Base-by-base conservation (phyloP, 352 stramenopile species). In the Phytophthora palmivora region DNA sequence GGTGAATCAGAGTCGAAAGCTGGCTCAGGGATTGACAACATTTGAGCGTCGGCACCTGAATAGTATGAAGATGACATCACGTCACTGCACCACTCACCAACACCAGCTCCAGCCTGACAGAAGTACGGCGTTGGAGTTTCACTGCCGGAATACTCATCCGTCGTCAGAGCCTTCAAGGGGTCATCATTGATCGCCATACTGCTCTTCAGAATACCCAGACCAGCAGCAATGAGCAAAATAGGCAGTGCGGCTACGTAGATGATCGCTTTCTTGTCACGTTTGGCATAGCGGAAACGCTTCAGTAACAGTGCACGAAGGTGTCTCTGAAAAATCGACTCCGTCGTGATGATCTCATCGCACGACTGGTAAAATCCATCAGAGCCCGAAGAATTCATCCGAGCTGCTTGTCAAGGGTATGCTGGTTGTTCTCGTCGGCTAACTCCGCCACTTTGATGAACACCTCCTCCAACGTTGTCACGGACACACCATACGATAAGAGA, bases 401-500 rank as follows among this genome's bases (percentile, higher is more conserved):
- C 12, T 1, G 22, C 15, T 72, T 72, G 1, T 26, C 47, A 4
- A 79, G 44, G 0, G 64, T 84, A 54, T 76, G 68, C 43, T 78
- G 70, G 12, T 83, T 51, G 36, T 64, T 63, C 33, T 82, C 66
- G 21, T 76, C 73, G 16, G n/a, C 59, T 1, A 53, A 32, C 14
- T 81, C 75, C 0, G 81, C 81, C 10, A 91, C 78, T 28, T 88
- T 91, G 61, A 92, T 79, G 51, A 92, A 92, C 18, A 91, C 83
- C 43, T 91, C 76, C 45, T 92, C 83, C 11, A n/a, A n/a, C n/a
- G 83, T 88, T 3, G 83, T 89, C 14, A 98, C 95, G n/a, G 88
- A 93, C 32, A 83, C 70, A 26, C 71, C 72, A 18, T 82, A 86
- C 9, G 70, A 88, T 5, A 84, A 57, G 14, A 79, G 32, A 6